A percentile compares a stretch with the other conserved stretches of the same genome.
These are phyloP conservation scores for Magnusiomyces paraingens DNA, from an alignment of 1,139 yeast genomes.

Conservation along the genomic window DNA sequence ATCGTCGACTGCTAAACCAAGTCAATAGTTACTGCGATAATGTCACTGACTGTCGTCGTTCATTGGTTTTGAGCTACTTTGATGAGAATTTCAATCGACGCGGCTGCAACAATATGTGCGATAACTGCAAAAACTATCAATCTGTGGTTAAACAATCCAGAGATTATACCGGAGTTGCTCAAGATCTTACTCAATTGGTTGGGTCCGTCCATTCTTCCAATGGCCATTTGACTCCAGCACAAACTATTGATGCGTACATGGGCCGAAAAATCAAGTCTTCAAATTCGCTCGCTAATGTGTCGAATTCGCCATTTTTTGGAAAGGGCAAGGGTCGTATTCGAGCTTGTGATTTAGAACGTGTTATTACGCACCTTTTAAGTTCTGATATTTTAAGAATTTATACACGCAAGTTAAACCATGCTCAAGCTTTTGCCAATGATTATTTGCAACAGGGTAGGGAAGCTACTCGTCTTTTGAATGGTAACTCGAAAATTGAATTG, in stretches of 20 bases:
- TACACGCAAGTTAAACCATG: too few species aligned
- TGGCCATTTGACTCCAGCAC: constrained; percentile 64
- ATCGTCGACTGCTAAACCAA: constrained; percentile 67
- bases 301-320: constrained; percentile 43
- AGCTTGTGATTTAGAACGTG: too few species aligned
- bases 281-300: constrained; percentile 49
- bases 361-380: too few species aligned
- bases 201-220: constrained; percentile 40
- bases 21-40: constrained; percentile 92
- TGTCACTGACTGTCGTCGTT: constrained; percentile 80
- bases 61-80: constrained; percentile 83
- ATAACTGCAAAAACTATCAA: constrained; percentile 62
- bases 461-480: constrained; percentile 18
- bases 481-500: too few species aligned
- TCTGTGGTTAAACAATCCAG: constrained; percentile 43
- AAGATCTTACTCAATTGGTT: constrained; percentile 54
- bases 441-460: constrained; percentile 44
- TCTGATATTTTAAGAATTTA: too few species aligned
- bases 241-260: constrained; percentile 76
- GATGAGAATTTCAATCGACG: constrained; percentile 70
- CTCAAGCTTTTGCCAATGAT: too few species aligned
- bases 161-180: constrained; percentile 67
- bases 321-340: too few species aligned
- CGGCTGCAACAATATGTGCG: constrained; percentile 70
- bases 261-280: constrained; percentile 62